These are phyloP conservation scores for Fusarium albosuccineum DNA, from an alignment of 2,329 filamentous ascomycete genomes.

Conservation along the genomic window DNA sequence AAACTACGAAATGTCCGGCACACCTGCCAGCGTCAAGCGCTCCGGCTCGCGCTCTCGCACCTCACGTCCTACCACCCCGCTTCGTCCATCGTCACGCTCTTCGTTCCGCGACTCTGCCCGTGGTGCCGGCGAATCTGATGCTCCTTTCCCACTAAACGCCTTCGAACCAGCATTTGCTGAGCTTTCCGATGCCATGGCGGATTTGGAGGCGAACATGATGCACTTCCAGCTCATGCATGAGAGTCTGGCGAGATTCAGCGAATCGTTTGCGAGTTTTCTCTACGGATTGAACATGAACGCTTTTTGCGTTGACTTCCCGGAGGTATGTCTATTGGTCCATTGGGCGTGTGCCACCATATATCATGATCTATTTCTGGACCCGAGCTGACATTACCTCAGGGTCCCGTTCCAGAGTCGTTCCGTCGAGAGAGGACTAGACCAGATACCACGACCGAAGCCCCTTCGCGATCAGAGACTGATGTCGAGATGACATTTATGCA, in stretches of 20 bases:
- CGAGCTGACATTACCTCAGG: conserved; percentile 61
- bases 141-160: conserved; percentile 78
- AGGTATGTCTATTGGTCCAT: conserved; percentile 66
- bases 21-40: conserved; percentile 51
- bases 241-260: conserved; percentile 90
- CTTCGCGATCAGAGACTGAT: conserved; percentile 57
- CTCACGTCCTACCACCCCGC: conserved; percentile 89
- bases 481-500: conserved; percentile 88
- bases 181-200: conserved; percentile 91
- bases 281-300: conserved; percentile 99
- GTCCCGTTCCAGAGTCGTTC: conserved; percentile 87
- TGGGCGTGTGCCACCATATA: not conserved
- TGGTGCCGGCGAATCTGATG: conserved; percentile 62
- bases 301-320: conserved; percentile 97
- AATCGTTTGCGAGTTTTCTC: conserved; percentile 94
- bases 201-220: conserved; percentile 97
- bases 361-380: not conserved
- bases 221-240: conserved; percentile 98
- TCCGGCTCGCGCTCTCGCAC: conserved; percentile 73
- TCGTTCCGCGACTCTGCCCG: conserved; percentile 85
- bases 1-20: conserved; percentile 43
- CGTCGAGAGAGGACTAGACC: conserved; percentile 72
- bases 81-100: conserved; percentile 89
- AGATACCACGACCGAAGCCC: conserved; percentile 53
- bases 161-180: conserved; percentile 95